Evolutionary conservation across 805 yeast genomes (phyloP), one percentile per base, ranked within the genome.

Genomic region (Pichia exigua): DNA sequence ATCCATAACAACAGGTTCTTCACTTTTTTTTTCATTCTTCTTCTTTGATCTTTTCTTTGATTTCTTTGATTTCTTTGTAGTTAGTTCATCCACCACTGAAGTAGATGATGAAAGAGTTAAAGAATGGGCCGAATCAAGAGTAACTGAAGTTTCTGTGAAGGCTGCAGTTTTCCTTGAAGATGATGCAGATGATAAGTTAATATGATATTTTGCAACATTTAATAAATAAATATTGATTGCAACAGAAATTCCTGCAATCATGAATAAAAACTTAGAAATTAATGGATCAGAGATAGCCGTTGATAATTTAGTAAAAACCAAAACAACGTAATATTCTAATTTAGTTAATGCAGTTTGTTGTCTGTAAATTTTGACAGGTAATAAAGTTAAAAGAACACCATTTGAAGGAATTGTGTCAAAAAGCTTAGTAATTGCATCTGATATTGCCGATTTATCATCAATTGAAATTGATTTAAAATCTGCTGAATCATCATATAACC

Each of bases 151-250:
- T 35, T 17, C 20, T 5, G 9, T n/a, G n/a, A 35, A 7, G 7
- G 2, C 11, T n/a, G 11, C 2, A n/a, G 39, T 9, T 17, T 35
- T 17, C n/a, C 39, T 35, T n/a, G 39, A 35, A 17, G 39, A 35
- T 17, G 39, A 17, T 4, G 39, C 13, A 15, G 38, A 32, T 32
- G 38, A 2, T 15, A 18, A 35, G 27, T 18, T 67, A 63, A 44
- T 65, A 59, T 85, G 87, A 49, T 76, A 74, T 66, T 87, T 78
- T n/a, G 96, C 85, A 52, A 88, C 94, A 61, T 89, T 88, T 65
- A 92, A 77, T 58, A 94, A 75, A 67, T 91, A 92, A 47, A 86
- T 81, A 65, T 94, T 94, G 57, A 87, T 82, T 7, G 85, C 82
- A 50, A 88, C 78, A 57, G 95, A 86, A 57, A 87, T 71, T 26